Conservation (phyloP, 495 filamentous ascomycete species). For the Penicillium mononematosum region DNA sequence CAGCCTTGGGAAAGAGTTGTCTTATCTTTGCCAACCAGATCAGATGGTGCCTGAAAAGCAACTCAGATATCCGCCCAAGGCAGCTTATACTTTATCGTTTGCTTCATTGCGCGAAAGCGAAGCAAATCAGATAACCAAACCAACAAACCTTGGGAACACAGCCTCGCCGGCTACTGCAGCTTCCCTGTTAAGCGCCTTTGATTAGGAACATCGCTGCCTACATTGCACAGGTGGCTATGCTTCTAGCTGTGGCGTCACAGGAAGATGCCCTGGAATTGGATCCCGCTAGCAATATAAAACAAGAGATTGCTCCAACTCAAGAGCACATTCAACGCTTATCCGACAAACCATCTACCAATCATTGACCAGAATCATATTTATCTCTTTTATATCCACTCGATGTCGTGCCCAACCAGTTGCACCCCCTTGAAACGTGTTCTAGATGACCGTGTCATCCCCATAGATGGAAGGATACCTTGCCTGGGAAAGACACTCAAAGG, state of each 20-base stretch:
- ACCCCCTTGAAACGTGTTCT: too few relatives aligned
- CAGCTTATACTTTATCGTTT: background rate
- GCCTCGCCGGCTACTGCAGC: background rate
- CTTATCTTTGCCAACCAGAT: too few relatives aligned
- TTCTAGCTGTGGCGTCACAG: background rate
- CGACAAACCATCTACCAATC: background rate
- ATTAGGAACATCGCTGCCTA: background rate
- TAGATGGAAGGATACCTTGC: background rate
- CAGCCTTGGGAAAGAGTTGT: too few relatives aligned
- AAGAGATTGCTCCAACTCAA: background rate
- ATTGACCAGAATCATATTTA: background rate
- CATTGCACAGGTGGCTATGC: background rate
- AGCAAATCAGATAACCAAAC: background rate
- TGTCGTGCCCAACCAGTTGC: too few relatives aligned
- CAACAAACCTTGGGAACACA: background rate
- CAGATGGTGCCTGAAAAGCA: too few relatives aligned
- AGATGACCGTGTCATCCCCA: too few relatives aligned
- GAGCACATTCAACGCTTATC: background rate
- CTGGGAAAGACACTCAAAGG: background rate
- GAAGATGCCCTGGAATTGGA: background rate
- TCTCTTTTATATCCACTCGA: too few relatives aligned
- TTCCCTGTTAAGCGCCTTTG: background rate
- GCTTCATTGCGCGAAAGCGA: background rate
- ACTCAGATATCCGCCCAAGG: background rate
- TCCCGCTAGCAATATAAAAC: background rate